phyloP scores from a whole-genome alignment of 495 filamentous ascomycete genomes.

The Penicillium cataractarum region DNA sequence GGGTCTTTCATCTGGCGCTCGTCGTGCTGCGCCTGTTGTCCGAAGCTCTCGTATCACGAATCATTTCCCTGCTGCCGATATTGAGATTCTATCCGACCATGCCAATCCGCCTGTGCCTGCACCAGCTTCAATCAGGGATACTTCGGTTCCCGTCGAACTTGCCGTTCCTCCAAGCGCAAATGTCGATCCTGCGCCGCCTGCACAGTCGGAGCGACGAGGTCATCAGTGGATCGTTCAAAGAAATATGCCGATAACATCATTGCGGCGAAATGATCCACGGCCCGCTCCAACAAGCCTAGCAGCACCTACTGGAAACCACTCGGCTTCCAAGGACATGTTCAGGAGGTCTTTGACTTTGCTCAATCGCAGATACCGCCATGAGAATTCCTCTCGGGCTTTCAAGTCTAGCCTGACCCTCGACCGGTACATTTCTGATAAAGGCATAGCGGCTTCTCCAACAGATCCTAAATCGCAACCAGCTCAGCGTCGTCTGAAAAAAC shows the following conservation, averaged over 20 bases:
- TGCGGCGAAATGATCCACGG: conserved; percentile 36
- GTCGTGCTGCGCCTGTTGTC: conserved; percentile 13
- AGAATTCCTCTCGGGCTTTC: conserved; percentile 14
- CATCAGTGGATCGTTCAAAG: conserved; percentile 44
- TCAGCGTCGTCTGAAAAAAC: conserved; percentile 49
- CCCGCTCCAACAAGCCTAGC: conserved; percentile 47
- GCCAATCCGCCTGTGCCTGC: conserved; percentile 2
- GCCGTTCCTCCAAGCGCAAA: conserved; percentile 5
- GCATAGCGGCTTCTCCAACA: conserved; percentile 5
- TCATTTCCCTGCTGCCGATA: conserved; percentile 3
- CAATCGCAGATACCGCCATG: conserved; percentile 29
- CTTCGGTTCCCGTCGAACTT: conserved; percentile 4
- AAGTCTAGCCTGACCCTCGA: conserved; percentile 38
- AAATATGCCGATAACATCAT: conserved; percentile 39
- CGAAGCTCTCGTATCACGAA: conserved; percentile 12
- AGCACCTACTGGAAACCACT: conserved; percentile 19
- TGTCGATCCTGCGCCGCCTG: neutral
- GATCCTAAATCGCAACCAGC: conserved; percentile 2
- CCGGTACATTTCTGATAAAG: conserved; percentile 40
- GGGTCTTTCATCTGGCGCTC: conserved; percentile 22
- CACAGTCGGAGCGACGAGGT: conserved; percentile 27
- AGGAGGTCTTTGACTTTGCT: conserved; percentile 34
- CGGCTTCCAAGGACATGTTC: conserved; percentile 28
- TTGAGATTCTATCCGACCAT: neutral
- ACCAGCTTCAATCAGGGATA: conserved; percentile 6